Base-by-base conservation (phyloP, 2,329 filamentous ascomycete species). In the Aspergillus phoenicis region DNA sequence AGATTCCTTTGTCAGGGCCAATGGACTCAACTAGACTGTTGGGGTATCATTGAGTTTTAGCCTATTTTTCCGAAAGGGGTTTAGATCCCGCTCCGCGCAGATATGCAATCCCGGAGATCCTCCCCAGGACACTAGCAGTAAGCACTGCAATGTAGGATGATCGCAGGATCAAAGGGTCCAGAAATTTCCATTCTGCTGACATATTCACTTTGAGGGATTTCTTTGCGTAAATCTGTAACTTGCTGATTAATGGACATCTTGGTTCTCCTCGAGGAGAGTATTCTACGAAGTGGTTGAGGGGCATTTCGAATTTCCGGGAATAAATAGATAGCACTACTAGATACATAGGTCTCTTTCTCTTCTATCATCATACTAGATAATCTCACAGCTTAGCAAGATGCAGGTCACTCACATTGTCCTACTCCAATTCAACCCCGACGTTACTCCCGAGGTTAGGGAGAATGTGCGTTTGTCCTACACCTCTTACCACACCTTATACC, bases 331-430 rank as follows among this genome's bases (percentile, higher is more conserved):
- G 33, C 41, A 24, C 22, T 24, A 20, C 11, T 15, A 36, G 13
- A 36, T 5, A 13, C 10, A 2, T 4, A 15, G 11, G 4, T 36
- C 5, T 5, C 5, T 11, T 15, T 13, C 33, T 36, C 33, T 36
- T 13, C 4, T 36, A 36, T 11, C 33, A 36, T 36, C 33, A 36
- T 13, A 20, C 20, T 20, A 36, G 33, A 5, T 13, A 0, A 2
- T 45, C 8, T 45, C 3, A 6, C 41, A 13, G 20, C 6, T 45
- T 8, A 13, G 39, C 20, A 56, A 45, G 8, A 56, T 56, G 53
- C 39, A n/a, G 13, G 53, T 56, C 38, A 56, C 39, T 8, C 53
- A 56, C 26, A 30, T 56, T 15, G 53, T 56, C 5, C 17, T 56
- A 5, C 43, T 56, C 36, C 22, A 56, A 33, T 56, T 56, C 28